These are phyloP conservation scores for Lentinula sp. DNA, from an alignment of 768 basidiomycete genomes.

Conservation along the genomic window DNA sequence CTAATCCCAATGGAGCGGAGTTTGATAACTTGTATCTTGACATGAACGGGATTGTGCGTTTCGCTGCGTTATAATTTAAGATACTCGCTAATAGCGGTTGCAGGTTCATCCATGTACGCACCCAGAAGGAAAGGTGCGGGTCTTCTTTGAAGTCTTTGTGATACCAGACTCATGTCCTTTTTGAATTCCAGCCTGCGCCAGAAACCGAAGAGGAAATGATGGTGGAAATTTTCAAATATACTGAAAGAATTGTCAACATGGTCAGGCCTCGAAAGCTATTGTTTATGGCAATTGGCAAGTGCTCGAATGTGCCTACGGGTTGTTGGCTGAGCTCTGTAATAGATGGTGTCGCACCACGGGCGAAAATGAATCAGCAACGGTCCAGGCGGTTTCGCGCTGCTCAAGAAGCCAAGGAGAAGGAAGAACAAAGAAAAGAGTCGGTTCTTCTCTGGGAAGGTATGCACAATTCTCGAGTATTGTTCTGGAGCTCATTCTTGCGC, in stretches of 20 bases:
- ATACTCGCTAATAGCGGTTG: conserved; percentile 2
- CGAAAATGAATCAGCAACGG: conserved; percentile 99
- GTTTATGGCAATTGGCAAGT: conserved; percentile 96
- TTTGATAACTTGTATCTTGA: conserved; percentile 97
- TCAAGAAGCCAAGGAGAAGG: conserved; percentile 93
- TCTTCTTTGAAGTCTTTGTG: neutral
- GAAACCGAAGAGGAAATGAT: conserved; percentile 99
- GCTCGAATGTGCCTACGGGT: neutral
- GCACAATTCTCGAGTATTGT: conserved; percentile 11
- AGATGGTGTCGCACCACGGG: conserved; percentile 97
- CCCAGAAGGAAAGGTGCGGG: conserved; percentile 85
- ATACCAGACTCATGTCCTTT: neutral
- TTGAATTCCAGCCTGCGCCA: conserved; percentile 67
- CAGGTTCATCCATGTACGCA: conserved; percentile 99
- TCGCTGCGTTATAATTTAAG: neutral
- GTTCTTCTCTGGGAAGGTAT: conserved; percentile 81
- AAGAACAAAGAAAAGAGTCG: conserved; percentile 78
- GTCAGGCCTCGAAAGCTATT: conserved; percentile 88
- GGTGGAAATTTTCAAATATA: conserved; percentile 95
- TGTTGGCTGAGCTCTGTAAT: conserved; percentile 1
- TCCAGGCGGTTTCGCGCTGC: conserved; percentile 92
- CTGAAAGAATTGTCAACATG: conserved; percentile 97
- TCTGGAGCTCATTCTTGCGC: neutral
- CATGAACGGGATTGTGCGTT: conserved; percentile 95
- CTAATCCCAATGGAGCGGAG: conserved; percentile 95